These are phyloP conservation scores for Teunomyces lycoperdinae DNA, from an alignment of 805 yeast species.

Conservation along the genomic window DNA sequence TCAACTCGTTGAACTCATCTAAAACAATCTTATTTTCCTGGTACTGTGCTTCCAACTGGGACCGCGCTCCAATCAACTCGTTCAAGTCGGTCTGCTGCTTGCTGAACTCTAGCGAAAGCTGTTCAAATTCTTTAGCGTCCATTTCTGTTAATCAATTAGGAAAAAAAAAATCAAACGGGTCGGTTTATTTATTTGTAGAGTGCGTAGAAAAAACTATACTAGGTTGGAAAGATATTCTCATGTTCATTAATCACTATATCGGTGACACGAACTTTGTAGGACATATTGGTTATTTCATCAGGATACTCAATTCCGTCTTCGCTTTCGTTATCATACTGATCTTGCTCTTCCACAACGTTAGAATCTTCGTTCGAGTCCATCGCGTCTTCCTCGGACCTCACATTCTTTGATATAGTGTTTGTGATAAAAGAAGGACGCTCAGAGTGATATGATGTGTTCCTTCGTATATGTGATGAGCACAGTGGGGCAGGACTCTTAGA, in stretches of 20 bases:
- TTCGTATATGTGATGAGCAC: conserved; percentile 11
- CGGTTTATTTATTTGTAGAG: neutral
- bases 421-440: conserved; percentile 20
- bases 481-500: neutral
- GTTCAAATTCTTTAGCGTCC: conserved; percentile 35
- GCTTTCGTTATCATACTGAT: conserved; percentile 7
- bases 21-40: conserved; percentile 92
- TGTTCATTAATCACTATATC: conserved; percentile 38
- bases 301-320: conserved; percentile 17
- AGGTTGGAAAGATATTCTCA: conserved; percentile 29
- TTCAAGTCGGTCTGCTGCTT: conserved; percentile 45
- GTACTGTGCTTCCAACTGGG: conserved; percentile 85
- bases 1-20: conserved; percentile 66
- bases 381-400: neutral
- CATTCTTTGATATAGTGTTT: conserved; percentile 9
- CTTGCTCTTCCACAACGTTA: conserved; percentile 16
- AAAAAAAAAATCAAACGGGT: neutral
- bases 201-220: conserved; percentile 2
- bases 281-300: conserved; percentile 20
- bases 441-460: conserved; percentile 31
- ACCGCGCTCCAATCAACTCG: conserved; percentile 68
- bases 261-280: conserved; percentile 39
- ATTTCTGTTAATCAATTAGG: neutral
- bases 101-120: conserved; percentile 44
- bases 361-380: neutral